These are phyloP conservation scores for Phytophthora sp. DNA, from an alignment of 352 stramenopile species.

Conservation along the genomic window DNA sequence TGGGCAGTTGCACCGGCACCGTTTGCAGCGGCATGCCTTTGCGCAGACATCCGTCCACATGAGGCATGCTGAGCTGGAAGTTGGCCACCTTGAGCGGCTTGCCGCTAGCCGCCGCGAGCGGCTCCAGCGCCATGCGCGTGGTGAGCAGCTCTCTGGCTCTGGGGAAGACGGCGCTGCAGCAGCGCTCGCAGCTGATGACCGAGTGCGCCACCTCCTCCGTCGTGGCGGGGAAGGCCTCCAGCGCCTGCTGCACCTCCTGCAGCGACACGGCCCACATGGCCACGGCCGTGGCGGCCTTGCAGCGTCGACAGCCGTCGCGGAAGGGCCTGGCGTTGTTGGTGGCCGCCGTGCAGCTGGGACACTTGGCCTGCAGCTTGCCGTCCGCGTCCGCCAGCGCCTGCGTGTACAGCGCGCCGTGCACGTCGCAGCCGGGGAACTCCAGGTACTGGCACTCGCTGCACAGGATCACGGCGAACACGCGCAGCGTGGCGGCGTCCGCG, in stretches of 20 bases:
- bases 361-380: constrained; percentile 71
- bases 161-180: constrained; percentile 77
- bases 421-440: constrained; percentile 88
- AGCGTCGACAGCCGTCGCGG: constrained; percentile 82
- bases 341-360: constrained; percentile 76
- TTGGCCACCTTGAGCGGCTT: constrained; percentile 81
- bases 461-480: constrained; percentile 80
- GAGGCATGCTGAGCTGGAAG: constrained; percentile 88
- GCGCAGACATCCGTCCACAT: constrained; percentile 82
- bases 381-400: constrained; percentile 46
- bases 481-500: constrained; percentile 38
- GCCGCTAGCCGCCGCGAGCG: constrained; percentile 56
- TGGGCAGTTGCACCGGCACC: constrained; percentile 74
- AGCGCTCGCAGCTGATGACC: constrained; percentile 73
- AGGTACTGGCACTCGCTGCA: constrained; percentile 86
- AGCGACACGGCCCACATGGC: constrained; percentile 76
- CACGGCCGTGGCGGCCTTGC: constrained; percentile 73
- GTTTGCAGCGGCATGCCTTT: constrained; percentile 84
- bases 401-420: constrained; percentile 85
- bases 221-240: constrained; percentile 66
- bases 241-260: constrained; percentile 68
- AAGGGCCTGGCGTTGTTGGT: constrained; percentile 88
- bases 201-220: constrained; percentile 82
- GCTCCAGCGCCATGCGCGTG: constrained; percentile 52
- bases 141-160: constrained; percentile 73